phyloP scores from a whole-genome alignment of 1,284 basidiomycete genomes.

The Malassezia pachydermatis region DNA sequence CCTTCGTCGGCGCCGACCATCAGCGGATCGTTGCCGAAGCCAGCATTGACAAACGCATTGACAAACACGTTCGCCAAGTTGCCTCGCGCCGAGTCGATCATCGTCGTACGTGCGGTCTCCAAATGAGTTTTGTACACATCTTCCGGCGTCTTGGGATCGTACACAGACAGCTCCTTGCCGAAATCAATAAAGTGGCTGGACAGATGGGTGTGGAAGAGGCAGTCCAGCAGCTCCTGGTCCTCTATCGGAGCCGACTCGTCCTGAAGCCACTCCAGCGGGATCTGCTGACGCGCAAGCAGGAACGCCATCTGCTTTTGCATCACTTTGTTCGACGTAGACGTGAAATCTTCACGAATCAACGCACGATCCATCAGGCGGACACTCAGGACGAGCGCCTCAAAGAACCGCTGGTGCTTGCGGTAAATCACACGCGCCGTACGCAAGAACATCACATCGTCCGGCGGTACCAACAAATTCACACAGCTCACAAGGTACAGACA shows the following conservation, averaged over 20 bases:
- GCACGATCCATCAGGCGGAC: conserved; percentile 74
- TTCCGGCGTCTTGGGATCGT: conserved; percentile 80
- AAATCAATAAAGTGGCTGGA: conserved; percentile 69
- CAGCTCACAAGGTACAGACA: conserved; percentile 97
- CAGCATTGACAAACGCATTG: conserved; percentile 97
- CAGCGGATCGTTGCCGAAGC: conserved; percentile 96
- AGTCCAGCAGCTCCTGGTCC: conserved; percentile 55
- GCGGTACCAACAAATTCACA: conserved; percentile 80
- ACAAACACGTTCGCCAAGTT: conserved; percentile 96
- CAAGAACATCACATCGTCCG: conserved; percentile 84
- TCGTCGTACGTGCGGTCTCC: conserved; percentile 57
- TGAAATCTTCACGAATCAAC: conserved; percentile 55
- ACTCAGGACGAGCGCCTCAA: conserved; percentile 79
- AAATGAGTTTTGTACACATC: conserved; percentile 97
- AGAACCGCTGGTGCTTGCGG: conserved; percentile 73
- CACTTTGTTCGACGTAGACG: conserved; percentile 34
- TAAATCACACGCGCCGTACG: conserved; percentile 83
- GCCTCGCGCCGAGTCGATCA: conserved; percentile 82
- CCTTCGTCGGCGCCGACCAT: conserved; percentile 94
- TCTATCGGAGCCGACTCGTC: conserved; percentile 51
- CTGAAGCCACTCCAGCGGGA: conserved; percentile 82
- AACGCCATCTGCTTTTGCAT: conserved; percentile 96
- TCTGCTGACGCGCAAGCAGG: conserved; percentile 80
- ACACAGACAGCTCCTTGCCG: conserved; percentile 85
- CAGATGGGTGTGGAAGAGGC: conserved; percentile 67